These are phyloP conservation scores for Berberis vulgaris DNA, from an alignment of 164 flowering plant species.

Conservation along the genomic window DNA sequence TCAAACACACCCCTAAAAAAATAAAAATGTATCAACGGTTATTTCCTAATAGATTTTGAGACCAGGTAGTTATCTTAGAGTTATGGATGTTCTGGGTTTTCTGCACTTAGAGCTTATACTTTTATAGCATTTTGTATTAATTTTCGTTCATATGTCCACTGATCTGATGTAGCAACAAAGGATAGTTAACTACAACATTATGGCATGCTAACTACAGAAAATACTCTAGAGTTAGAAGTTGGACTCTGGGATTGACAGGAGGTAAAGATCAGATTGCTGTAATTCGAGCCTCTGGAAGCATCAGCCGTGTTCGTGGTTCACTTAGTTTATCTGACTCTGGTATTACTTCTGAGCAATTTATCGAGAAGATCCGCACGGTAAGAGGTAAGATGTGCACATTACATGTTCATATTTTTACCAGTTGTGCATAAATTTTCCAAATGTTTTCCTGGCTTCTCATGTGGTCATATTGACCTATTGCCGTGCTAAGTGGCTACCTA, in stretches of 20 bases:
- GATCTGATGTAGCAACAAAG: not conserved
- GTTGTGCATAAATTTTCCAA: no score
- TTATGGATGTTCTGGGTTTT: no score
- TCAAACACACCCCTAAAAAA: no score
- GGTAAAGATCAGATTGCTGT: slow-evolving; percentile 69
- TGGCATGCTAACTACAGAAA: slow-evolving; percentile 37
- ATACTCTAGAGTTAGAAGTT: slow-evolving; percentile 66
- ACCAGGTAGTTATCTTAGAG: no score
- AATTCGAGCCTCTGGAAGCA: slow-evolving; percentile 89
- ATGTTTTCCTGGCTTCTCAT: not conserved
- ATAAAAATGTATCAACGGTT: no score
- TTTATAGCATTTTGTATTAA: no score
- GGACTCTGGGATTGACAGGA: slow-evolving; percentile 85
- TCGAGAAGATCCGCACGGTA: slow-evolving; percentile 52
- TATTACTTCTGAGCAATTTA: slow-evolving; percentile 64
- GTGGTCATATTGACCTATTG: not conserved
- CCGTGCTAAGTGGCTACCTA: no score
- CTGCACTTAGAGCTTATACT: no score
- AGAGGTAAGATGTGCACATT: slow-evolving; percentile 30
- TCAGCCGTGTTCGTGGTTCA: slow-evolving; percentile 67
- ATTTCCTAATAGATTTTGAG: no score
- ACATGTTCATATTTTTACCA: not conserved
- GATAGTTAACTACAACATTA: not conserved
- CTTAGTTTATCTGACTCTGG: slow-evolving; percentile 52
- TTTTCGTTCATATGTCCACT: not conserved